phyloP scores from a whole-genome alignment of 371 early-diverging fungal genomes.

The Mortierella sp. region DNA sequence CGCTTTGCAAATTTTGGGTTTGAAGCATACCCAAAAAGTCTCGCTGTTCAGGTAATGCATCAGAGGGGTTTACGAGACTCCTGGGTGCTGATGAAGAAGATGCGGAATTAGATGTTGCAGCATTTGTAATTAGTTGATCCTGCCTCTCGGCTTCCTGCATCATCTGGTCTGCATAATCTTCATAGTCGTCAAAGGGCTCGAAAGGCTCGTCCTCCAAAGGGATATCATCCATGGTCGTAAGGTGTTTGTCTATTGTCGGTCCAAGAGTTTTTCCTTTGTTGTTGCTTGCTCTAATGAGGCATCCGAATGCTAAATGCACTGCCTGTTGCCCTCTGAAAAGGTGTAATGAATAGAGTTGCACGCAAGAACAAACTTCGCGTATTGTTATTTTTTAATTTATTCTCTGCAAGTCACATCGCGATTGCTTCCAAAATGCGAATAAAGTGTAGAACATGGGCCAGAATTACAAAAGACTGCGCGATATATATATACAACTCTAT shows the following conservation, averaged over 20 bases:
- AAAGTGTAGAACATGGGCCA: too few relatives aligned
- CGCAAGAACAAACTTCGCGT: too few relatives aligned
- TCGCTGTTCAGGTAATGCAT: conserved; percentile 25
- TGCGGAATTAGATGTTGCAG: background rate
- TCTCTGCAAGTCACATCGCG: too few relatives aligned
- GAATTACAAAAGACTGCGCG: too few relatives aligned
- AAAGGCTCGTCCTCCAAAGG: conserved; percentile 43
- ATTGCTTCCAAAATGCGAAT: too few relatives aligned
- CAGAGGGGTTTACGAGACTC: background rate
- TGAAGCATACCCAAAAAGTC: conserved; percentile 39
- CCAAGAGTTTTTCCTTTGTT: too few relatives aligned
- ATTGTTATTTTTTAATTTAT: too few relatives aligned
- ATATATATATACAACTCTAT: too few relatives aligned
- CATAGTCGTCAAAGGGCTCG: conserved; percentile 46
- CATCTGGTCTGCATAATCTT: conserved; percentile 46
- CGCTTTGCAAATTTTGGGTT: background rate
- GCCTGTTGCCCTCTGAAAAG: too few relatives aligned
- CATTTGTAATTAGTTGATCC: conserved; percentile 10
- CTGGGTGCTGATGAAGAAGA: background rate
- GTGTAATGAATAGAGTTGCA: too few relatives aligned
- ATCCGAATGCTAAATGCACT: too few relatives aligned
- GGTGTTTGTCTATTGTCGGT: background rate
- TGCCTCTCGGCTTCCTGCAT: conserved; percentile 40
- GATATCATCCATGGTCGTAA: conserved; percentile 34
- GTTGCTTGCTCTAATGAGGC: too few relatives aligned